These are phyloP conservation scores for Yamadazyma friedrichii DNA, from an alignment of 1,139 yeast genomes.

Conservation along the genomic window DNA sequence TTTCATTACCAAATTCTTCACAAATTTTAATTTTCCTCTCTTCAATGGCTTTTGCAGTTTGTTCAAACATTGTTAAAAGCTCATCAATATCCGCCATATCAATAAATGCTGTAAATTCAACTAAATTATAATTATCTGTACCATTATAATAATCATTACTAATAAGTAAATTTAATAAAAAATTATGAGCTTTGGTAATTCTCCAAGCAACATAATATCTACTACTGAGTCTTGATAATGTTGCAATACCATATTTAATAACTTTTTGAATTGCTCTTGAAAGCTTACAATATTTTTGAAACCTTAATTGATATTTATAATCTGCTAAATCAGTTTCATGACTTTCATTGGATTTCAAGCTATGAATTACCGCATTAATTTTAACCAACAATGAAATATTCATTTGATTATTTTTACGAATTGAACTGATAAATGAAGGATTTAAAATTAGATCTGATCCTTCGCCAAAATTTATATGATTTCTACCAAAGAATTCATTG, in stretches of 20 bases:
- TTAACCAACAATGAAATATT: slow-evolving; percentile 21
- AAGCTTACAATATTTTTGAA: slow-evolving; percentile 19
- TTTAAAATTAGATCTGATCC: slow-evolving; percentile 36
- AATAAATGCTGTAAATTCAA: slow-evolving; percentile 4
- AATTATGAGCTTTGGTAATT: slow-evolving; percentile 35
- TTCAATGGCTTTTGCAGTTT: slow-evolving; percentile 6
- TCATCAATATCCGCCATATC: slow-evolving; percentile 13
- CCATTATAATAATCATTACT: slow-evolving; percentile 23
- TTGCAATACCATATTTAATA: slow-evolving; percentile 21
- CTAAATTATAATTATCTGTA: slow-evolving; percentile 5
- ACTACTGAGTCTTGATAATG: slow-evolving; percentile 29
- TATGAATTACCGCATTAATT: slow-evolving; percentile 22
- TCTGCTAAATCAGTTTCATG: slow-evolving; percentile 20
- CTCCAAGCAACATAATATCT: slow-evolving; percentile 49
- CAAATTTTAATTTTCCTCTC: slow-evolving; percentile 3
- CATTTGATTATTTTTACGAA: slow-evolving; percentile 32
- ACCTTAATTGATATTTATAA: slow-evolving; percentile 18
- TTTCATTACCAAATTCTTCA: background rate
- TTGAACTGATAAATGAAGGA: slow-evolving; percentile 28
- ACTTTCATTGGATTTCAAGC: slow-evolving; percentile 18
- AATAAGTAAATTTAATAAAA: slow-evolving; percentile 22
- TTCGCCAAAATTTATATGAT: slow-evolving; percentile 31
- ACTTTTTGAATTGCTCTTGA: slow-evolving; percentile 21
- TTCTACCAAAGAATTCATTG: slow-evolving; percentile 26
- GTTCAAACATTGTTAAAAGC: slow-evolving; percentile 9